Percentiles rank a stretch among this genome's conserved stretches.
phyloP scores from a whole-genome alignment of 1,139 yeast species.

The Protomyces arabidopsidicola region DNA sequence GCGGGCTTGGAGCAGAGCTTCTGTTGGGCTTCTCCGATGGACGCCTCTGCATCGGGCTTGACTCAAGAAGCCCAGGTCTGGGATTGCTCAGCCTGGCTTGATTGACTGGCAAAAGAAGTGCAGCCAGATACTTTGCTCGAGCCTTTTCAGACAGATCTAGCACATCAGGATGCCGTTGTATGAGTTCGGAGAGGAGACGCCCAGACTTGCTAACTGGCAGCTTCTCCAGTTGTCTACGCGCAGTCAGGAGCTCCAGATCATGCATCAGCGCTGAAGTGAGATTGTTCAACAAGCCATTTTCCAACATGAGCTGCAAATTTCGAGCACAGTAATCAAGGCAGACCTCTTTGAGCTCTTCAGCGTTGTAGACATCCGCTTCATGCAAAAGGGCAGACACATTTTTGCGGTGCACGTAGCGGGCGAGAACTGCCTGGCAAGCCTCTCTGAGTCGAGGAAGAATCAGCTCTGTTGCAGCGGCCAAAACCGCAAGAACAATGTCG shows the following conservation, averaged over 20 bases:
- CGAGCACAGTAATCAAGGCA: constrained; percentile 66
- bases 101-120: not conserved
- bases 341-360: constrained; percentile 53
- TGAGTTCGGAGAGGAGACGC: constrained; percentile 23
- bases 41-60: not conserved
- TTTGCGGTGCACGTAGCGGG: constrained; percentile 45
- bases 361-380: constrained; percentile 52
- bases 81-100: not conserved
- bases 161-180: constrained; percentile 29
- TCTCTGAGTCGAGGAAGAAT: constrained; percentile 57
- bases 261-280: constrained; percentile 39
- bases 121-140: constrained; percentile 16
- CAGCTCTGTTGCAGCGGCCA: constrained; percentile 62
- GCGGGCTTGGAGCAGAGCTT: constrained; percentile 2
- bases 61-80: not conserved
- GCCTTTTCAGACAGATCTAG: constrained; percentile 20
- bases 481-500: constrained; percentile 53
- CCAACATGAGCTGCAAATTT: constrained; percentile 60
- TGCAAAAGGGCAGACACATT: constrained; percentile 46
- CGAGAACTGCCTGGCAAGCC: constrained; percentile 57
- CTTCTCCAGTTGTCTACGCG: constrained; percentile 32
- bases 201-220: constrained; percentile 33
- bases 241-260: constrained; percentile 38
- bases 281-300: constrained; percentile 44
- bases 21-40: not conserved